phyloP scores from a whole-genome alignment of 1,139 yeast genomes.

The Debaryomyces robertsiae region DNA sequence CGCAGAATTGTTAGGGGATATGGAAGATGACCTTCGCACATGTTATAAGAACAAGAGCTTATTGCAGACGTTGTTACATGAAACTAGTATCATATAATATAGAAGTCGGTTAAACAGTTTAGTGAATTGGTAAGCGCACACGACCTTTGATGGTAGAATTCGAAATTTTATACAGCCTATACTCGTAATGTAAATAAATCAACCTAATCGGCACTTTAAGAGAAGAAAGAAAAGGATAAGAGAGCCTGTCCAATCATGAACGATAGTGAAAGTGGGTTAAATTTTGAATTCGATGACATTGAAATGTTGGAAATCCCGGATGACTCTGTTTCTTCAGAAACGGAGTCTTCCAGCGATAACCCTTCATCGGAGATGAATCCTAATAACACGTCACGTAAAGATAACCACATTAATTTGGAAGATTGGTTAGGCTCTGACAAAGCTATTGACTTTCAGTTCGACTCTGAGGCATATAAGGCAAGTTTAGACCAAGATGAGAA shows the following conservation, averaged over 20 bases:
- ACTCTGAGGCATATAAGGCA: slow-evolving; percentile 27
- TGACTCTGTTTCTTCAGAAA: slow-evolving; percentile 34
- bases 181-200: not conserved
- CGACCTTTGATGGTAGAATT: slow-evolving; percentile 6
- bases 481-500: slow-evolving; percentile 26
- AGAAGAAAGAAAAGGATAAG: no score
- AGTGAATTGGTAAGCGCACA: not conserved
- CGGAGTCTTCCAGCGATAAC: slow-evolving; percentile 25
- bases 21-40: slow-evolving; percentile 14
- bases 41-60: slow-evolving; percentile 19
- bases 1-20: slow-evolving; percentile 5
- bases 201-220: no score
- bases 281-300: slow-evolving; percentile 38
- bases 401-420: slow-evolving; percentile 28
- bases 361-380: slow-evolving; percentile 22
- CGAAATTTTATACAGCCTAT: not conserved
- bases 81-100: slow-evolving; percentile 8
- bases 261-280: slow-evolving; percentile 11
- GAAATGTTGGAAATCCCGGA: slow-evolving; percentile 52
- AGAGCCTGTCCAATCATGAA: slow-evolving; percentile 8
- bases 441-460: slow-evolving; percentile 35
- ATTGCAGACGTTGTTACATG: slow-evolving; percentile 19
- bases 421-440: slow-evolving; percentile 40
- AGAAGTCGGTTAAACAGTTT: no score
- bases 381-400: slow-evolving; percentile 13